phyloP scores from a whole-genome alignment of 768 basidiomycete species.

The Russula ochroleuca region DNA sequence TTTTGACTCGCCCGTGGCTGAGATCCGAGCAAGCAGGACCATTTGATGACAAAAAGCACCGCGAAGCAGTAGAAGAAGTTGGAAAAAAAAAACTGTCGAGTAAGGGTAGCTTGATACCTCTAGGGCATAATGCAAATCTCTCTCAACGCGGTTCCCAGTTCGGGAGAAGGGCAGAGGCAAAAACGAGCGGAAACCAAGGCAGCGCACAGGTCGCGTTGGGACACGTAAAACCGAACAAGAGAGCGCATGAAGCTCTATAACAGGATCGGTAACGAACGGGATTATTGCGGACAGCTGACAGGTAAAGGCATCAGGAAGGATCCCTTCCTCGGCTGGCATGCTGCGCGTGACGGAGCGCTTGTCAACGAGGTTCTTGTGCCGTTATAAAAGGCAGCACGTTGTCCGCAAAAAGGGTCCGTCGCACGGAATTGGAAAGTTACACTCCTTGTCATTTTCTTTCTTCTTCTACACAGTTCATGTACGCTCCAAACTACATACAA shows the following conservation, averaged over 20 bases:
- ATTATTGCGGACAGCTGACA: not conserved
- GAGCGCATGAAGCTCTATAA: not conserved
- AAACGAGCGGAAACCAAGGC: no score
- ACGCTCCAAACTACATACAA: slow-evolving; percentile 15
- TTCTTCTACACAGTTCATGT: slow-evolving; percentile 15
- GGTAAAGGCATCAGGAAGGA: not conserved
- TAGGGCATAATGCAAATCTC: not conserved
- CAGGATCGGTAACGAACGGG: not conserved
- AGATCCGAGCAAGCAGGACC: slow-evolving; percentile 18
- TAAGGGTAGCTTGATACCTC: not conserved
- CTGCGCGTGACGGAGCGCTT: slow-evolving; percentile 16
- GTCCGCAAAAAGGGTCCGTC: not conserved
- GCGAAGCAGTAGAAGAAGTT: not conserved
- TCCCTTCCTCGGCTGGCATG: not conserved
- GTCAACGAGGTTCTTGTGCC: not conserved
- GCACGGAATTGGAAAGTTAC: not conserved
- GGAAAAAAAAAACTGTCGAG: not conserved
- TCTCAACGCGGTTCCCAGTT: not conserved
- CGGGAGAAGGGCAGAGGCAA: not conserved
- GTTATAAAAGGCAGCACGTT: not conserved
- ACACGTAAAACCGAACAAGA: not conserved
- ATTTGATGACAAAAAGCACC: slow-evolving; percentile 2
- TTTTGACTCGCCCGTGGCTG: not conserved
- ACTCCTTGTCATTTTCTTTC: slow-evolving; percentile 4
- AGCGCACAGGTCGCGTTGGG: not conserved